Evolutionary conservation across 768 basidiomycete genomes (phyloP).

Genomic region (Trametes maxima): DNA sequence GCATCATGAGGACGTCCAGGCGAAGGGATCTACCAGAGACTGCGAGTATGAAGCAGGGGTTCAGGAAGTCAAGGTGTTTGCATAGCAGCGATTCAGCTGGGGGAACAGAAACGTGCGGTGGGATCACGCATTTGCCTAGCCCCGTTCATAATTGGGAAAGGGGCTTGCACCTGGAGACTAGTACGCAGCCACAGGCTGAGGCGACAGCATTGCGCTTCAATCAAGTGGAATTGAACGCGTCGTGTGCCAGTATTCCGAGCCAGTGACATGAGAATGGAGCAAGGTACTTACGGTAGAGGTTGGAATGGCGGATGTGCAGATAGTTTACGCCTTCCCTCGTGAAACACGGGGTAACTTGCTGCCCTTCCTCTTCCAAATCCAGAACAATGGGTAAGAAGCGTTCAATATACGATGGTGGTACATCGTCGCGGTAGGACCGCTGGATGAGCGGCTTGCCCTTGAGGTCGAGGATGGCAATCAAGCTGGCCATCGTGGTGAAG

Average conservation of each 20-base stretch:
- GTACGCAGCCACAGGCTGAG: too few relatives aligned
- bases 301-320: conserved; percentile 98
- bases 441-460: conserved; percentile 99
- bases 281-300: conserved; percentile 81
- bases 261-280: not conserved
- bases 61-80: too few relatives aligned
- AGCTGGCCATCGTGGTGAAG: conserved; percentile 48
- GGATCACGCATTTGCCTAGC: too few relatives aligned
- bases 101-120: too few relatives aligned
- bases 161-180: too few relatives aligned
- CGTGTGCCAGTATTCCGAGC: not conserved
- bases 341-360: conserved; percentile 96
- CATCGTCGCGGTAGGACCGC: conserved; percentile 95
- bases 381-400: conserved; percentile 91
- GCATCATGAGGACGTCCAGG: too few relatives aligned
- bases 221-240: not conserved
- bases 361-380: conserved; percentile 96
- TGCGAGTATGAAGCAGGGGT: too few relatives aligned
- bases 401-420: conserved; percentile 86
- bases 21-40: too few relatives aligned
- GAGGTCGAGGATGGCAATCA: conserved; percentile 95
- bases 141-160: too few relatives aligned
- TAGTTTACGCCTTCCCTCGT: conserved; percentile 95
- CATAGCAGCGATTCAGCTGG: too few relatives aligned
- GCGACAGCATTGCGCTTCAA: too few relatives aligned